These are phyloP conservation scores for Curvularia hawaiiensis DNA, from an alignment of 2,329 filamentous ascomycete genomes.

Conservation along the genomic window DNA sequence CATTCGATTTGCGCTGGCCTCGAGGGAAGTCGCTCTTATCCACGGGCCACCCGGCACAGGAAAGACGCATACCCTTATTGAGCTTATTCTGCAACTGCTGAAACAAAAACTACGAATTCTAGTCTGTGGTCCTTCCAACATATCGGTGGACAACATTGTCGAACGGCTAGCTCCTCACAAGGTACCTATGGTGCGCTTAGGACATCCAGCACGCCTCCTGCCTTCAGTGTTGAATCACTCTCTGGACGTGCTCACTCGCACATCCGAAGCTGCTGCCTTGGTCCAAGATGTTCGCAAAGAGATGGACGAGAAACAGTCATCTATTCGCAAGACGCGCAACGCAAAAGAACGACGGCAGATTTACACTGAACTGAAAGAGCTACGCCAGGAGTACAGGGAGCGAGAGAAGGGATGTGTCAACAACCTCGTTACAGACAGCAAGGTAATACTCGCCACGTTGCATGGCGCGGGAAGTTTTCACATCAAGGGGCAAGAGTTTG, in stretches of 20 bases:
- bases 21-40: constrained; percentile 82
- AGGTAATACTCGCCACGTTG: constrained; percentile 88
- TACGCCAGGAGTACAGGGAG: constrained; percentile 87
- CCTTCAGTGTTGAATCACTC: constrained; percentile 89
- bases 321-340: constrained; percentile 83
- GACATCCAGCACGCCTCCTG: constrained; percentile 88
- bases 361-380: constrained; percentile 81
- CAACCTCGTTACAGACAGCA: constrained; percentile 75
- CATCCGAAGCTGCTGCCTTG: constrained; percentile 85
- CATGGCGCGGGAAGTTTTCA: constrained; percentile 91
- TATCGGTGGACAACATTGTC: constrained; percentile 97
- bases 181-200: constrained; percentile 84
- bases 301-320: constrained; percentile 90
- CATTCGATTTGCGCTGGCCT: constrained; percentile 80
- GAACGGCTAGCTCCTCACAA: constrained; percentile 86
- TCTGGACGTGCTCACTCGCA: constrained; percentile 86
- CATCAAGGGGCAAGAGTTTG: constrained; percentile 78
- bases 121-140: constrained; percentile 96
- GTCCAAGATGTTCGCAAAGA: constrained; percentile 89
- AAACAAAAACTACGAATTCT: constrained; percentile 75
- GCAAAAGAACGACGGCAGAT: constrained; percentile 80
- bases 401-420: constrained; percentile 82
- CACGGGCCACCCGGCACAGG: constrained; percentile 96
- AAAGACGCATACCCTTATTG: constrained; percentile 95
- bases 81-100: constrained; percentile 90